Conservation (phyloP, 345 rosid species). For the Rhodamnia rubescens region DNA sequence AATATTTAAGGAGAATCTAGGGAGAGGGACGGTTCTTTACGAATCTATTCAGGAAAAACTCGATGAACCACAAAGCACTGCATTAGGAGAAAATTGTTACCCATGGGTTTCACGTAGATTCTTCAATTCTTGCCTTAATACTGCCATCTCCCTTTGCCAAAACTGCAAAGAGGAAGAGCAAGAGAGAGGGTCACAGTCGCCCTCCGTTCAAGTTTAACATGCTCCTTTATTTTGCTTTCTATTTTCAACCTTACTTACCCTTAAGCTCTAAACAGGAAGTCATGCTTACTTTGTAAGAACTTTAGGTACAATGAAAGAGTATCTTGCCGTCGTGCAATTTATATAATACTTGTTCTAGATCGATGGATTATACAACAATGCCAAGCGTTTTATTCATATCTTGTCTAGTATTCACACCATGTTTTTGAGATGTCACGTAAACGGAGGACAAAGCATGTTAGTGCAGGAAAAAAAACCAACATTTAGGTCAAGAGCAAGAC, state of each 20-base stretch:
- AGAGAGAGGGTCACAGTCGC: background rate
- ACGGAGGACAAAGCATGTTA: background rate
- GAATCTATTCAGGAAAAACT: background rate
- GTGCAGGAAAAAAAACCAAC: background rate
- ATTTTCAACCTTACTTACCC: background rate
- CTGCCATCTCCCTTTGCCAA: conserved; percentile 61
- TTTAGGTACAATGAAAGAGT: background rate
- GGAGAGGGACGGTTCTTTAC: background rate
- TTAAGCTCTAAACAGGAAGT: background rate
- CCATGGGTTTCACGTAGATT: conserved; percentile 52
- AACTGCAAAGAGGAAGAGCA: conserved; percentile 21
- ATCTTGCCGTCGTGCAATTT: background rate
- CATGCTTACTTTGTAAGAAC: background rate
- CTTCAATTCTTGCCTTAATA: conserved; percentile 49
- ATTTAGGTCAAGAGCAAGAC: background rate
- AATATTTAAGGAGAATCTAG: background rate
- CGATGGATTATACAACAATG: background rate
- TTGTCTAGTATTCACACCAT: background rate
- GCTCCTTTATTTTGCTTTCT: background rate
- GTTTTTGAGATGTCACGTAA: background rate
- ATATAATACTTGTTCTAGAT: background rate
- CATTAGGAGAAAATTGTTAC: conserved; percentile 16
- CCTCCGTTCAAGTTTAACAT: background rate
- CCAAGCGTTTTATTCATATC: background rate
- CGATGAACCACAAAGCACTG: background rate